Evolutionary conservation across 352 stramenopile species (phyloP), one percentile per base, ranked within the genome.

Genomic region (Globisporangium cystogenes): DNA sequence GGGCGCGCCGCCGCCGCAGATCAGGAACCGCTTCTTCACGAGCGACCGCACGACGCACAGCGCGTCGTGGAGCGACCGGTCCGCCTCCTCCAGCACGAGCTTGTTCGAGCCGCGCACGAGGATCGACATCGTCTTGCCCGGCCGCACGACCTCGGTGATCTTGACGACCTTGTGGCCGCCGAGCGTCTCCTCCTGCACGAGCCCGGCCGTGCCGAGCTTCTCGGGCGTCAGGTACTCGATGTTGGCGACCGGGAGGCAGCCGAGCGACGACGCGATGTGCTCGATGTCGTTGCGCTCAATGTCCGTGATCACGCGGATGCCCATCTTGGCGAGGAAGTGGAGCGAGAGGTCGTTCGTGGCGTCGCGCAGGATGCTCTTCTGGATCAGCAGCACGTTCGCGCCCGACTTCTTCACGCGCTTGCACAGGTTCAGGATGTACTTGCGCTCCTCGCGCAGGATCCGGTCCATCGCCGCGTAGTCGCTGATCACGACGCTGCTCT

Each of bases 401-500:
- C 97, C 97, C 20, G 85, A 88, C 74, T 99, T 99, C 82, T 99
- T 99, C 67, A 99, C 98, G 60, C 97, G 94, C 82, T 98, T 98
- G 66, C 82, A 93, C 54, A 98, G 61, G 59, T 96, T 90, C 24
- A 99, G 70, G 53, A 99, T 98, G 80, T 99, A 98, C 76, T 99
- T 99, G 62, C 96, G 83, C 72, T 99, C 97, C 57, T 99, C 97
- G 40, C 97, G 87, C 29, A 99, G 75, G 58, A 99, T 98, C 40
- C 97, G 89, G 76, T 99, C 97, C 97, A 99, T 99, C 43, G 95
- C 94, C 33, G 95, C 95, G 76, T 99, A 99, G 74, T 99, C 97
- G 57, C 91, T 98, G 51, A 99, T 98, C 35, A 99, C 96, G n/a
- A 99, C 96, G 66, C 98, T 99, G 80, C 98, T 99, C 73, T 99